phyloP scores from a whole-genome alignment of 257 asterid genomes.

The Rhazya stricta region DNA sequence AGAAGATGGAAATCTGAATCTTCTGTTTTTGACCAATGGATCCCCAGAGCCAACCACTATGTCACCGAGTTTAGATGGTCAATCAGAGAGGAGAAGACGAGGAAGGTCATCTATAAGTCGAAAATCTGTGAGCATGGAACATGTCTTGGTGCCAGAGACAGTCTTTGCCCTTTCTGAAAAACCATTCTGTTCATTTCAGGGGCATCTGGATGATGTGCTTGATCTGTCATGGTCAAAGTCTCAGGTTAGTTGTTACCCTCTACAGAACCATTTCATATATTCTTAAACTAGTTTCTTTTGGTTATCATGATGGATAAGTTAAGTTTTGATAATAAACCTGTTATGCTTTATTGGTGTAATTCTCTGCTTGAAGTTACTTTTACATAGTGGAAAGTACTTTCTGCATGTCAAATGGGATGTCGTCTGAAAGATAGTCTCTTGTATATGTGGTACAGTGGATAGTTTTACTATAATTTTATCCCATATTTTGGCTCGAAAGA shows the following conservation, averaged over 20 bases:
- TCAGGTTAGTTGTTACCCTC: slow-evolving; percentile 53
- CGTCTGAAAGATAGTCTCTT: not conserved
- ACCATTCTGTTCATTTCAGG: slow-evolving; percentile 76
- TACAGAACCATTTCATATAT: slow-evolving; percentile 6
- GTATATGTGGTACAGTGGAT: not conserved
- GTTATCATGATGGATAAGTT: not conserved
- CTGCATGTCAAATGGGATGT: no score
- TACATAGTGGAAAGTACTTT: not conserved
- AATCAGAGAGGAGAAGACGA: slow-evolving; percentile 67
- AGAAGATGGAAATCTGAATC: slow-evolving; percentile 80
- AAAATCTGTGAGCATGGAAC: slow-evolving; percentile 74
- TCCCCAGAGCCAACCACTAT: slow-evolving; percentile 70
- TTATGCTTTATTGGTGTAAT: not conserved
- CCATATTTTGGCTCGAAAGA: not conserved
- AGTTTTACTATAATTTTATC: not conserved
- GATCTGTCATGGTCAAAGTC: slow-evolving; percentile 99
- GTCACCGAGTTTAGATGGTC: slow-evolving; percentile 76
- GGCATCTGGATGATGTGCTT: slow-evolving; percentile 81
- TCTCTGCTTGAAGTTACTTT: not conserved
- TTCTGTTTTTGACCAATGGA: slow-evolving; percentile 61
- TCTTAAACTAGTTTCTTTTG: slow-evolving; percentile 1
- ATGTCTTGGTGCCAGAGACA: slow-evolving; percentile 78
- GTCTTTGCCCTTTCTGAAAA: slow-evolving; percentile 75
- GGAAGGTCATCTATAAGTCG: slow-evolving; percentile 81
- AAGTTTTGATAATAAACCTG: not conserved